phyloP scores from a whole-genome alignment of 2,329 filamentous ascomycete species.

The Monosporascus sp. region DNA sequence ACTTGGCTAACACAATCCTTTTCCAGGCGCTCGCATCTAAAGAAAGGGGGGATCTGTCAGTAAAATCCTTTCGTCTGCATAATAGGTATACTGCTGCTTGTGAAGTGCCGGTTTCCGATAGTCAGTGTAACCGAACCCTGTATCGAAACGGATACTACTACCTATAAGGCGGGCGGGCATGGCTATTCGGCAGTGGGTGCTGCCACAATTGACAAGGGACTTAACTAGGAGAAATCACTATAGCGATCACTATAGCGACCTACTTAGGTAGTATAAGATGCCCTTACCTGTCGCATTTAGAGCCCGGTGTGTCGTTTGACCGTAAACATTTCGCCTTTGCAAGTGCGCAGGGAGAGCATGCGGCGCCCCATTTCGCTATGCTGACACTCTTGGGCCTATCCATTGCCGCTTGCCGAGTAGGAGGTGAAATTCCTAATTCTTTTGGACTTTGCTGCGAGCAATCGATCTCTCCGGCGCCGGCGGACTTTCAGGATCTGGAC shows the following conservation, averaged over 20 bases:
- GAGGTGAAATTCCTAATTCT: background rate
- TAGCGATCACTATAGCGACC: background rate
- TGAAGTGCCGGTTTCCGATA: background rate
- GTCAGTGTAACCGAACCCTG: background rate
- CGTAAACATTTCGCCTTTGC: slow-evolving; percentile 47
- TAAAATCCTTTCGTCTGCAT: background rate
- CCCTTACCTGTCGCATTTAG: slow-evolving; percentile 38
- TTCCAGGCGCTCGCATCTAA: slow-evolving; percentile 41
- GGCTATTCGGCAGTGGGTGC: background rate
- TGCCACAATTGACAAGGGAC: background rate
- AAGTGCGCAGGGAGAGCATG: slow-evolving; percentile 41
- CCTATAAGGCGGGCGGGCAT: background rate
- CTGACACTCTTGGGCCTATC: slow-evolving; percentile 17
- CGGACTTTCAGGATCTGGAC: slow-evolving; percentile 15
- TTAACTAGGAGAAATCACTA: background rate
- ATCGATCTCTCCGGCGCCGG: slow-evolving; percentile 9
- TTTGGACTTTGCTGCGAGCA: background rate
- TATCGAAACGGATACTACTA: background rate
- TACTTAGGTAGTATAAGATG: background rate
- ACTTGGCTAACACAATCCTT: slow-evolving; percentile 43
- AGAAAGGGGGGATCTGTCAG: slow-evolving; percentile 2
- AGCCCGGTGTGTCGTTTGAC: slow-evolving; percentile 27
- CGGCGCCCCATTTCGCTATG: slow-evolving; percentile 41
- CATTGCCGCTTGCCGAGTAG: slow-evolving; percentile 5
- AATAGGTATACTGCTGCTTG: background rate